Conservation (phyloP, 768 basidiomycete genomes). For the Xerocomus potaroensis region DNA sequence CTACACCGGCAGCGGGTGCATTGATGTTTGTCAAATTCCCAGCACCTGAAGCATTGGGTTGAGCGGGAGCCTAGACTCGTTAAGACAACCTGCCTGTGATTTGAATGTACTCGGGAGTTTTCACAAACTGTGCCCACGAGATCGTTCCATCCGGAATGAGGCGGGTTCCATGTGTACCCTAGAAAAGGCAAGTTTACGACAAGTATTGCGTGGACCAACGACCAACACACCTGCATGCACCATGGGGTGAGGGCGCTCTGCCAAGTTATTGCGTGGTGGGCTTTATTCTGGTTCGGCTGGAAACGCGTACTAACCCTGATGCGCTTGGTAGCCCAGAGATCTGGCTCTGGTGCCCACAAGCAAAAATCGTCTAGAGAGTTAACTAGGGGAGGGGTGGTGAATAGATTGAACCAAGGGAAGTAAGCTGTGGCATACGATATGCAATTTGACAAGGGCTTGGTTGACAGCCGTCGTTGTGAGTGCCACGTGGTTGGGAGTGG, state of each 20-base stretch:
- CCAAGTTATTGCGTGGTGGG: conserved; percentile 12
- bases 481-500: conserved; percentile 47
- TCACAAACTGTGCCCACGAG: conserved; percentile 60
- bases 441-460: conserved; percentile 61
- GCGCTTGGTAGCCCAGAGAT: conserved; percentile 53
- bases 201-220: too few relatives aligned
- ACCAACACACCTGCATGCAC: conserved; percentile 41
- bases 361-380: conserved; percentile 58
- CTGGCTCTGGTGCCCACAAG: conserved; percentile 47
- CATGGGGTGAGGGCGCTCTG: conserved; percentile 50
- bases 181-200: not conserved
- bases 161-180: conserved; percentile 59
- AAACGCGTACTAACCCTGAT: conserved; percentile 45
- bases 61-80: conserved; percentile 16
- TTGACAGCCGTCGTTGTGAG: conserved; percentile 59
- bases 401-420: not conserved
- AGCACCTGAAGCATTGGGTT: conserved; percentile 42
- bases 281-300: conserved; percentile 6
- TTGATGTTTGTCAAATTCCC: conserved; percentile 66
- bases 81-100: conserved; percentile 45
- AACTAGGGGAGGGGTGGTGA: conserved; percentile 31
- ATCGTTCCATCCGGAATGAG: conserved; percentile 73
- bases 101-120: conserved; percentile 73
- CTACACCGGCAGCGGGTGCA: conserved; percentile 53
- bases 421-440: conserved; percentile 39